Base-by-base conservation (phyloP, 2,329 filamentous ascomycete genomes). In the Clonostachys solani region DNA sequence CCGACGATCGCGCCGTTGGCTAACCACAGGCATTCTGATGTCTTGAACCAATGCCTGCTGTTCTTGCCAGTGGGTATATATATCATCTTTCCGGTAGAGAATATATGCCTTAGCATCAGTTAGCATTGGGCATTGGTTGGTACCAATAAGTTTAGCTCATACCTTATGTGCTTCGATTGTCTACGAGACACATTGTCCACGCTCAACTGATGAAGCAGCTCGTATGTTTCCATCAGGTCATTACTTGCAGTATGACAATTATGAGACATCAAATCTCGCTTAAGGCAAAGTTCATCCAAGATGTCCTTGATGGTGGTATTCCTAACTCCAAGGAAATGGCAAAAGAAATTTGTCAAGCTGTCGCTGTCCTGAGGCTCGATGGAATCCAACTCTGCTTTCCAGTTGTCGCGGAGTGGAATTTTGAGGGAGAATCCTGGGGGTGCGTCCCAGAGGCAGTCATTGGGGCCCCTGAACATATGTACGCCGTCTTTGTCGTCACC, bases 1-100 rank as follows among this genome's bases (percentile, higher is more conserved):
- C 53, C 55, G 1, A 43, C 37, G 19, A 61, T 51, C 5, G 42
- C 40, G 7, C 56, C 51, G n/a, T 55, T 48, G 33, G 48, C 54
- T 3, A 57, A 60, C 60, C 59, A 61, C 5, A 61, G 42, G 49
- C 60, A 62, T 10, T 59, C 43, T 2, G 50, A 50, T 5, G 49
- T 36, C 12, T 45, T 54, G 38, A 56, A 45, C 59, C 60, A 62
- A 2, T 18, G 12, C 16, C 40, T 42, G 2, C 12, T 6, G 10
- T 13, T 29, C 18, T 36, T 9, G n/a, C 15, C 29, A 16, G 16
- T 37, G 18, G 45, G 40, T 10, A 38, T 13, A 34, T 47, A 47
- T 16, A 47, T 47, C 10, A 43, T 10, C 23, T 29, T 29, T 29
- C 7, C 23, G 23, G 5, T 6, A 29, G 23, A 29, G 23, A 29